Conservation (phyloP, 805 yeast genomes). For the Cyberlindnera xylosilytica region DNA sequence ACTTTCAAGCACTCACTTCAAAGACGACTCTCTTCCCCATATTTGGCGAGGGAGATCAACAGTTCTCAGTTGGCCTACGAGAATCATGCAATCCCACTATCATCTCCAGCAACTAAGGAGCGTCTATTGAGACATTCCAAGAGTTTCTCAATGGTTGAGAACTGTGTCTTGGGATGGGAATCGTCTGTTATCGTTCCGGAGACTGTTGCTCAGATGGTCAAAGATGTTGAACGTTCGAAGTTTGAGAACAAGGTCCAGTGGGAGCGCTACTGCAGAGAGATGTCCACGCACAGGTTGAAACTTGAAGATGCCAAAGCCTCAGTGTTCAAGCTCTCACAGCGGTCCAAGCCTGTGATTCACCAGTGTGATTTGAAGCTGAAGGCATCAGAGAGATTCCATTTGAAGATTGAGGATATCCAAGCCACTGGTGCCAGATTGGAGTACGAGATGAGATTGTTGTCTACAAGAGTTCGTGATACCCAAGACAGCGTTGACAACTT, state of each 20-base stretch:
- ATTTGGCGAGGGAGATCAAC: constrained; percentile 32
- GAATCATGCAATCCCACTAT: constrained; percentile 20
- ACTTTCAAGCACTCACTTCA: constrained; percentile 9
- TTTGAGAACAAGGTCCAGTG: not conserved
- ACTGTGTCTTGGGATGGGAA: constrained; percentile 13
- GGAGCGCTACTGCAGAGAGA: constrained; percentile 1
- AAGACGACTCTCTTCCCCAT: constrained; percentile 41
- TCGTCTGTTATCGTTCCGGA: constrained; percentile 11
- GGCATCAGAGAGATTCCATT: constrained; percentile 31
- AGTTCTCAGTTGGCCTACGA: constrained; percentile 25
- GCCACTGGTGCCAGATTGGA: constrained; percentile 57
- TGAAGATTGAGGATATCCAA: constrained; percentile 47
- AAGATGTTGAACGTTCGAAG: constrained; percentile 6
- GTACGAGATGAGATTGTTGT: constrained; percentile 61
- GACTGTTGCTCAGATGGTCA: constrained; percentile 12
- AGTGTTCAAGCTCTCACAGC: constrained; percentile 13
- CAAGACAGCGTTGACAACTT: constrained; percentile 55
- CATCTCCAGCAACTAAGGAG: constrained; percentile 1
- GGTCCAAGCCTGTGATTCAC: constrained; percentile 17
- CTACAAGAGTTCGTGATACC: constrained; percentile 62
- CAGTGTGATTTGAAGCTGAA: constrained; percentile 23
- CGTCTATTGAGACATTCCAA: constrained; percentile 29
- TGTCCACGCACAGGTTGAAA: constrained; percentile 2
- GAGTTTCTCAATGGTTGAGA: constrained; percentile 36
- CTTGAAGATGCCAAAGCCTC: constrained; percentile 2